Evolutionary conservation across 805 yeast species (phyloP).

Genomic region (Myxozyma melibiosi): DNA sequence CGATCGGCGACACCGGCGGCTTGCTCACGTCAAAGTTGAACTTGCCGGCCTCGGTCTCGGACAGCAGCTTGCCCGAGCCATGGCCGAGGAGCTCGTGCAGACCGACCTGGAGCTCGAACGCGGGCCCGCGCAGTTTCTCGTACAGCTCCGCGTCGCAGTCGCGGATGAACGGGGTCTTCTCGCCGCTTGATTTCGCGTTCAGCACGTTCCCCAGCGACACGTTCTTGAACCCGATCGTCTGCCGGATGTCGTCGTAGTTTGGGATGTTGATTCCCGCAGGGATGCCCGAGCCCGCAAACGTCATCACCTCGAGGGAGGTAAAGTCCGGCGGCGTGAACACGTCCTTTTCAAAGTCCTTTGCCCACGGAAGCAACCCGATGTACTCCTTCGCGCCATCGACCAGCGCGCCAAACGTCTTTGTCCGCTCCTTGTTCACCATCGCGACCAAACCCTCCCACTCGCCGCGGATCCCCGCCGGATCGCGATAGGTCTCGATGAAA

Average conservation of each 20-base stretch:
- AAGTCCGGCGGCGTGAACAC: constrained; percentile 90
- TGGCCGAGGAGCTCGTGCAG: constrained; percentile 90
- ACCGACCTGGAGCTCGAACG: constrained; percentile 93
- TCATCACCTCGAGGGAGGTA: constrained; percentile 83
- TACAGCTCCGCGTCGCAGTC: constrained; percentile 58
- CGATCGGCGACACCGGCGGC: constrained; percentile 62
- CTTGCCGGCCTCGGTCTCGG: constrained; percentile 59
- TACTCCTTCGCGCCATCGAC: constrained; percentile 68
- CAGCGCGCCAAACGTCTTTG: constrained; percentile 72
- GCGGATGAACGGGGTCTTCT: constrained; percentile 66
- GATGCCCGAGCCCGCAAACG: constrained; percentile 86
- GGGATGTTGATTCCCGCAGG: constrained; percentile 96
- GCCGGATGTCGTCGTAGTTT: constrained; percentile 85
- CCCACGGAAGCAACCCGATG: constrained; percentile 78
- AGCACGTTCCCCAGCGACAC: constrained; percentile 86
- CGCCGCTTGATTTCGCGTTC: constrained; percentile 69
- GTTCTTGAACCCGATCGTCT: constrained; percentile 82
- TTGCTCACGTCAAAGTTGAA: constrained; percentile 70
- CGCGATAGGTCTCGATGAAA: constrained; percentile 90
- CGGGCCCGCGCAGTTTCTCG: constrained; percentile 61
- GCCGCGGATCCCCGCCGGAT: constrained; percentile 87
- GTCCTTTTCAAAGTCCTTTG: constrained; percentile 72
- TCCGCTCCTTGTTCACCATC: constrained; percentile 84
- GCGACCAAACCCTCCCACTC: constrained; percentile 94
- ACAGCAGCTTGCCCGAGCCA: constrained; percentile 81